Evolutionary conservation across 768 basidiomycete species (phyloP), one percentile per base, ranked within the genome.

Genomic region (Naematelia encephala): DNA sequence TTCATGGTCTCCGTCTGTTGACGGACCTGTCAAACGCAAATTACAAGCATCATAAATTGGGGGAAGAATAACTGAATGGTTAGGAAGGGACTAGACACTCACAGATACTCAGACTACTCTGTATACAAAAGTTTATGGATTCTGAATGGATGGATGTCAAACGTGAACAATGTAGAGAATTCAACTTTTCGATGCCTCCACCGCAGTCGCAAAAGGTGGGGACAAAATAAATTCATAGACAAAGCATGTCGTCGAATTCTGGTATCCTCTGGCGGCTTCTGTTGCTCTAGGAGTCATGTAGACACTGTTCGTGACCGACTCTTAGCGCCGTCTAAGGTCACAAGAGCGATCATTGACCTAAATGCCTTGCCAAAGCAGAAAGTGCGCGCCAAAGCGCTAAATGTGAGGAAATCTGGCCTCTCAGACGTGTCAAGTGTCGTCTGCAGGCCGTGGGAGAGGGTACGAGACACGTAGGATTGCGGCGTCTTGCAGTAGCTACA

Each of bases 401-500:
- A n/a, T n/a, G n/a, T n/a, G n/a, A n/a, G n/a, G n/a, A n/a, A n/a
- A n/a, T n/a, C n/a, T n/a, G n/a, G n/a, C n/a, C n/a, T n/a, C n/a
- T n/a, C n/a, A 47, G 21, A 47, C 19, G 11, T 47, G 19, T 21
- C 25, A 21, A 27, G 34, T 21, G 22, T 68, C 66, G 8, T 64
- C 68, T 5, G 64, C 64, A 8, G 70, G 66, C 19, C 66, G 57
- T 42, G 71, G 66, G 19, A 73, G 34, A 2, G 71, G 66, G 46
- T 63, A 68, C n/a, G 68, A 57, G 4, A 73, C 66, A 25, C 61
- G 55, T 1, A 73, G 54, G 57, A 68, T 73, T 11, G 68, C 67
- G 8, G 71, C 71, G 51, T 73, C 71, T 57, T 73, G 71, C 21
- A 73, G 46, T 4, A 73, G 60, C 71, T 73, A 50, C 8, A 29